A percentile compares a stretch with the other conserved stretches of the same genome.
These are phyloP conservation scores for Mortierella sp. DNA, from an alignment of 371 early-diverging fungal genomes.

Conservation along the genomic window DNA sequence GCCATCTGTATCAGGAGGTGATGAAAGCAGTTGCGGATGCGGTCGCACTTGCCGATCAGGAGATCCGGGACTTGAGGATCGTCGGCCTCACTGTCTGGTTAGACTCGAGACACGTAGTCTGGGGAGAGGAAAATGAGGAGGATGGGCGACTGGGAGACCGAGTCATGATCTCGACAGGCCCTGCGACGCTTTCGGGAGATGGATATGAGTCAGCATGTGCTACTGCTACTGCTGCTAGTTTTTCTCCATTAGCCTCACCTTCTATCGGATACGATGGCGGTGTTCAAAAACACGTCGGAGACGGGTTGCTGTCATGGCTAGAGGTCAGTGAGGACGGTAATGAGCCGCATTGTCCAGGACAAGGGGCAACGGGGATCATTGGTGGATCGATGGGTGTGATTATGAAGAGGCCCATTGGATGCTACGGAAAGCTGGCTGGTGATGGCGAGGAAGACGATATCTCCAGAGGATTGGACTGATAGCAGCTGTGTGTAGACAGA, in stretches of 20 bases:
- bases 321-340: conserved; percentile 2
- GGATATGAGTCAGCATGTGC: not conserved
- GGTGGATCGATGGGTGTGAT: conserved; percentile 40
- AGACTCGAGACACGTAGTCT: conserved; percentile 34
- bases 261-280: not conserved
- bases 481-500: not conserved
- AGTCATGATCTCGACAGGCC: conserved; percentile 19
- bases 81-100: conserved; percentile 37
- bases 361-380: conserved; percentile 33
- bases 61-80: conserved; percentile 28
- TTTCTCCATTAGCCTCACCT: no score
- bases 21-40: conserved; percentile 26
- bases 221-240: no score
- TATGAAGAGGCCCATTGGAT: conserved; percentile 40
- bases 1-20: conserved; percentile 18
- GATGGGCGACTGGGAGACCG: conserved; percentile 32
- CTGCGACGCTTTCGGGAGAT: not conserved
- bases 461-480: not conserved
- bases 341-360: conserved; percentile 4
- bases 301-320: conserved; percentile 43
- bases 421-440: conserved; percentile 29
- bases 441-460: conserved; percentile 35
- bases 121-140: conserved; percentile 32
- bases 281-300: conserved; percentile 21
- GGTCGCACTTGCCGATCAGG: conserved; percentile 34